Percentiles rank a stretch among this genome's conserved stretches.
These are phyloP conservation scores for Nematodospora valgi DNA, from an alignment of 805 yeast species.

Conservation along the genomic window DNA sequence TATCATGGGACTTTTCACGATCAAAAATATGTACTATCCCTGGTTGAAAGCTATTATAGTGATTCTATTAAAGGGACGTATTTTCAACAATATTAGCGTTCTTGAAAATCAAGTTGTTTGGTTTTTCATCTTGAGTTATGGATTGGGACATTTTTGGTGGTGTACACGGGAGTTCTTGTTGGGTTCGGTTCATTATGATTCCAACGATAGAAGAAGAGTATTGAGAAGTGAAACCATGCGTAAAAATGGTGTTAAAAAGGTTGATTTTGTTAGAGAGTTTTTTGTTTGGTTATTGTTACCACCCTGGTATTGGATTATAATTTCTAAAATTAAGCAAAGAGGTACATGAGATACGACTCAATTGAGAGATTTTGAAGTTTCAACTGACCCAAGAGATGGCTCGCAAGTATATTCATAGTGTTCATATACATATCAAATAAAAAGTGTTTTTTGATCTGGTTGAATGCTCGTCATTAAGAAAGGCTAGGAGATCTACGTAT, in stretches of 20 bases:
- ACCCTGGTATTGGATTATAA: conserved; percentile 32
- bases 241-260: conserved; percentile 11
- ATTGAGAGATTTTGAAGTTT: too few relatives aligned
- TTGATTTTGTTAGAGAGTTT: conserved; percentile 11
- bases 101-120: conserved; percentile 10
- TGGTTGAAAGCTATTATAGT: conserved; percentile 8
- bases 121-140: conserved; percentile 9
- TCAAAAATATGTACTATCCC: conserved; percentile 14
- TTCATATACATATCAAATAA: too few relatives aligned
- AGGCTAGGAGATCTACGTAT: too few relatives aligned
- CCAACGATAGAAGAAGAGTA: conserved; percentile 12
- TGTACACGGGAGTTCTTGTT: conserved; percentile 17
- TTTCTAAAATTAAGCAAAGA: conserved; percentile 11
- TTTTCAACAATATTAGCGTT: conserved; percentile 3
- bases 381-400: too few relatives aligned
- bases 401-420: too few relatives aligned
- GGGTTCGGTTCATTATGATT: conserved; percentile 13
- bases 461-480: too few relatives aligned
- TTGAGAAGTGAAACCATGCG: conserved; percentile 12
- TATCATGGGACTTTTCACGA: conserved; percentile 19
- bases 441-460: too few relatives aligned
- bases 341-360: neutral
- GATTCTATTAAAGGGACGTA: conserved; percentile 7
- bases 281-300: conserved; percentile 20
- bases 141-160: conserved; percentile 30